Evolutionary conservation across 441 rosid genomes (phyloP), one percentile per base, ranked within the genome.

Genomic region (Rhodomyrtus psidioides): DNA sequence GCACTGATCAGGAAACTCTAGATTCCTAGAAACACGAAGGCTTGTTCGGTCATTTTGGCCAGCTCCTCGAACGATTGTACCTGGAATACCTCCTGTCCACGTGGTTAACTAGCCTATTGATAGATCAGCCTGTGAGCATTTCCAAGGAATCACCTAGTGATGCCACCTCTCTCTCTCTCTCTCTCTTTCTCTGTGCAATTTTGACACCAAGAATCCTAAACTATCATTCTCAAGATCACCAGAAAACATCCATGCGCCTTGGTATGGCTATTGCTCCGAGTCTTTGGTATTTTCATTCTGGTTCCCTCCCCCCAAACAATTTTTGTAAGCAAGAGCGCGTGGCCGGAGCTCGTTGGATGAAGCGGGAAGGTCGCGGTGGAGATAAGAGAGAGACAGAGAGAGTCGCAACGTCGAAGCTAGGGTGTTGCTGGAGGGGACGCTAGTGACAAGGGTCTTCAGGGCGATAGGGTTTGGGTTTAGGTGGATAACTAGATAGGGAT

Each of bases 271-370:
- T 53, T 46, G 23, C 53, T 82, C 42, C 6, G 9, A 82, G 6
- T 19, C 19, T 21, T 0, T 27, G 39, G 55, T 1, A 15, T 17
- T 55, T 82, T 28, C 42, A 49, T 46, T 2, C 15, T 15, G n/a
- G 49, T 24, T 15, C 55, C 55, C 57, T 86, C 55, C 30, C 10
- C 4, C 12, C 4, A 57, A 55, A 81, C 88, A 83, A 13, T 16
- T 24, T n/a, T 13, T 30, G 49, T 39, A 84, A 89, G 88, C 1
- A 89, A 91, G 88, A 62, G 42, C 49, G 55, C 89, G 16, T 92
- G 95, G 92, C 95, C 92, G 26, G 95, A 94, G 91, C 92, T 94
- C 62, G 57, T 90, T 24, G 91, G 94, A 42, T 65, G 53, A 27
- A 90, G 85, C 10, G 93, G 95, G 30, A 88, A 92, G 34, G 88